A percentile compares a stretch with the other conserved stretches of the same genome.
Conservation (phyloP, 257 asterid species). For the Jaltomata sinuosa region DNA sequence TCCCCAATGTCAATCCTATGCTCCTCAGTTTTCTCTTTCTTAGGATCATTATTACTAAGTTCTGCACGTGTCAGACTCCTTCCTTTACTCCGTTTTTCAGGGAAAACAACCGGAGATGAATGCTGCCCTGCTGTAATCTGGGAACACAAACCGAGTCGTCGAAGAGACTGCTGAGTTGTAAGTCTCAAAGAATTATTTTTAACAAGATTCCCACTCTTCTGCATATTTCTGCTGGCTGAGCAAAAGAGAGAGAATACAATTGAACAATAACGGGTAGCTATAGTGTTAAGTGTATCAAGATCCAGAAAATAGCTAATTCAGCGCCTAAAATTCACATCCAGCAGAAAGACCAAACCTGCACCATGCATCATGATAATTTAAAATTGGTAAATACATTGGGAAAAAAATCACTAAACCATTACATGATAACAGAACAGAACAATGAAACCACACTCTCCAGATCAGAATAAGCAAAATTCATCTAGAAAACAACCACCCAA, state of each 20-base stretch:
- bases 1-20: slow-evolving; percentile 88
- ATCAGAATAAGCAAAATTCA: slow-evolving; percentile 1
- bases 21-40: slow-evolving; percentile 50
- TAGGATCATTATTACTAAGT: slow-evolving; percentile 31
- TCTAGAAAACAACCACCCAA: neutral
- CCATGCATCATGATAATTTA: neutral
- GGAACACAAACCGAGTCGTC: slow-evolving; percentile 82
- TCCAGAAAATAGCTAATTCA: neutral
- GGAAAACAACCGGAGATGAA: slow-evolving; percentile 80
- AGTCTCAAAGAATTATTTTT: slow-evolving; percentile 66
- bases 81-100: slow-evolving; percentile 81
- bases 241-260: slow-evolving; percentile 1
- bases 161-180: slow-evolving; percentile 79
- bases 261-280: neutral
- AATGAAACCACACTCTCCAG: neutral
- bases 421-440: neutral
- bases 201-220: slow-evolving; percentile 61
- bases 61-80: slow-evolving; percentile 34
- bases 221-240: slow-evolving; percentile 33
- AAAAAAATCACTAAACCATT: neutral
- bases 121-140: slow-evolving; percentile 74
- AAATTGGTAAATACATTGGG: neutral
- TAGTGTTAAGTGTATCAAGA: neutral
- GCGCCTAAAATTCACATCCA: neutral
- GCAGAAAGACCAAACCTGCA: neutral